Conservation (phyloP, 169 alveolate species). For the Neospora caninum region DNA sequence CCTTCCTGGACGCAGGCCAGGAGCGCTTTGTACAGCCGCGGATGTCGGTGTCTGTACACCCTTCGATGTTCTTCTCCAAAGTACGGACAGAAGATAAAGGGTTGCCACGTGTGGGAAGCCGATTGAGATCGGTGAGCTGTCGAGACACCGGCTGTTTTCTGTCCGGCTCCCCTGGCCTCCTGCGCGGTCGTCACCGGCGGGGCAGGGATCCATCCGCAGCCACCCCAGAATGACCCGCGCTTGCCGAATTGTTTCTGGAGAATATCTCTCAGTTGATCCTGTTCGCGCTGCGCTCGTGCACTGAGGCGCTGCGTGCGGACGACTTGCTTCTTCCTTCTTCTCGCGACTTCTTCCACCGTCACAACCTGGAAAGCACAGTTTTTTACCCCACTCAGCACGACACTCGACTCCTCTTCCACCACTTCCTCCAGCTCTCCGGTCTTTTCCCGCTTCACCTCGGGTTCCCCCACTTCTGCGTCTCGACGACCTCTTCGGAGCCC, state of each 20-base stretch:
- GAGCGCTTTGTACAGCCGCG: slow-evolving; percentile 26
- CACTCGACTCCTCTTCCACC: neutral
- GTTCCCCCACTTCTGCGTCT: neutral
- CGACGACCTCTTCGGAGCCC: neutral
- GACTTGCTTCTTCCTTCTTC: neutral
- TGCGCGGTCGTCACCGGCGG: neutral
- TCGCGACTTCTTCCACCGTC: slow-evolving; percentile 16
- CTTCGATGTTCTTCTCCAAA: neutral
- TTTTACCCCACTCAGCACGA: neutral
- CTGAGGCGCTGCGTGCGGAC: slow-evolving; percentile 5
- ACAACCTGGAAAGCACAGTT: slow-evolving; percentile 10
- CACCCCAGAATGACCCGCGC: neutral
- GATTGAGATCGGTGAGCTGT: too few relatives aligned
- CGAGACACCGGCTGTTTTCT: neutral
- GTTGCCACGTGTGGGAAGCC: neutral
- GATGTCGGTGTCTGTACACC: neutral
- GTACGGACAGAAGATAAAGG: slow-evolving; percentile 24
- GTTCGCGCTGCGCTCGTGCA: neutral
- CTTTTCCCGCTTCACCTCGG: neutral
- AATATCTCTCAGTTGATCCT: neutral
- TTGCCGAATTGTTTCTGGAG: slow-evolving; percentile 1
- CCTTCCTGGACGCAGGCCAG: slow-evolving; percentile 17
- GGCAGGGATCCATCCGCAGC: slow-evolving; percentile 26
- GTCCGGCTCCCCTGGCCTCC: neutral
- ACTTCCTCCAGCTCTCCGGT: neutral